Evolutionary conservation across 495 filamentous ascomycete species (phyloP).

Genomic region (Penicillium pancosmium): DNA sequence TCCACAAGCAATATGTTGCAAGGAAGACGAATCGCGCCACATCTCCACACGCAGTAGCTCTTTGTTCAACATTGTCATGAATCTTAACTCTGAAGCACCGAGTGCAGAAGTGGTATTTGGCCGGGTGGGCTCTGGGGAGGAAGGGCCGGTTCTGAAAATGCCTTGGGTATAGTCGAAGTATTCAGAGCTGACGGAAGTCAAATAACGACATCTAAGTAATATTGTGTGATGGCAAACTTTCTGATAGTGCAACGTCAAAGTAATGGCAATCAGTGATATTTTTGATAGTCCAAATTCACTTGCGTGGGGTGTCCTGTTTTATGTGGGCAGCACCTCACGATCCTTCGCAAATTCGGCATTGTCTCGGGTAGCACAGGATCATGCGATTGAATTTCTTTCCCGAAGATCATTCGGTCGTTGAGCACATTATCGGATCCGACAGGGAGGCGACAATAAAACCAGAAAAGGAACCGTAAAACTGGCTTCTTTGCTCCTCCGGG

Average conservation of each 20-base stretch:
- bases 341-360: not conserved
- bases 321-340: not conserved
- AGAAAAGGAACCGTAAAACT: not conserved
- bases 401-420: constrained; percentile 1
- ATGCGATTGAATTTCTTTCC: not conserved
- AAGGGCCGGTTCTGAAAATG: constrained; percentile 33
- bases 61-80: constrained; percentile 46
- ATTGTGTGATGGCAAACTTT: not conserved
- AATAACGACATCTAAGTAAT: not conserved
- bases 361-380: constrained; percentile 1
- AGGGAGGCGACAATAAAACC: not conserved
- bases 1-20: constrained; percentile 38
- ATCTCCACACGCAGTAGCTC: constrained; percentile 24
- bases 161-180: constrained; percentile 23
- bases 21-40: constrained; percentile 26
- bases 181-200: not conserved
- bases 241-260: not conserved
- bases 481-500: not conserved
- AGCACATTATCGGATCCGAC: not conserved
- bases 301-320: not conserved
- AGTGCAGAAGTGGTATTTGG: constrained; percentile 40
- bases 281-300: not conserved
- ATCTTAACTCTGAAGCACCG: constrained; percentile 25
- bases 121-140: constrained; percentile 31
- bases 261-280: not conserved